Evolutionary conservation across 2,329 filamentous ascomycete species (phyloP), one percentile per base, ranked within the genome.

Genomic region (Stachybotrys chlorohalonatus): DNA sequence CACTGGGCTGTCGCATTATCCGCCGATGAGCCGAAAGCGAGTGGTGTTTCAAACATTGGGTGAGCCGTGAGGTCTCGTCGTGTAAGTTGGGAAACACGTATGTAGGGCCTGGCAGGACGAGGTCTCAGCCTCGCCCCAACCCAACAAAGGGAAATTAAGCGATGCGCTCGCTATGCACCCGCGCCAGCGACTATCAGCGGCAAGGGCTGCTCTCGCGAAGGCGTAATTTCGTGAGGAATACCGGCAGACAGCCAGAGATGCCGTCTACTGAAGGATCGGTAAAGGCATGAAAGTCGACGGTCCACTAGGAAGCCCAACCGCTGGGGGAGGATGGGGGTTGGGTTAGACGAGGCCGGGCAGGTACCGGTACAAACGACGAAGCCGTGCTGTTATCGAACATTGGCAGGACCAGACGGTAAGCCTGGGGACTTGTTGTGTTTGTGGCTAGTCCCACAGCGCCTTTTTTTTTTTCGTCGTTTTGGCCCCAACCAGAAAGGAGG

Each of bases 401-500:
- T 24, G 24, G 24, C 24, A 24, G 36, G 36, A 42, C 13, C 9
- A 13, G 36, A 9, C 13, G 8, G 36, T 42, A 42, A 42, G 36
- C 36, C 8, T 42, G 36, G 13, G 36, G 31, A 11, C 50, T 45
- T 52, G 32, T 52, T 16, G 13, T 45, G 50, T 31, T 42, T 30
- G 31, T 32, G 15, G 32, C 32, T 31, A 24, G 31, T 39, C 36
- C 48, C 39, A 15, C 52, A 53, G 55, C 57, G 56, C 56, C 55
- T 49, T 53, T 56, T 58, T 56, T 56, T 55, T 49, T 51, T 51
- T 36, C 32, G 13, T 51, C 31, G 8, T 42, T 42, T 42, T 9
- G 36, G 9, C 36, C 36, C 36, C 36, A 42, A 42, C 36, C 36
- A 42, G 2, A 42, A 5, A 9, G 36, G 5, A 13, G 3, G 36